Conservation (phyloP, 2,329 filamentous ascomycete species). For the Fusarium sp. region DNA sequence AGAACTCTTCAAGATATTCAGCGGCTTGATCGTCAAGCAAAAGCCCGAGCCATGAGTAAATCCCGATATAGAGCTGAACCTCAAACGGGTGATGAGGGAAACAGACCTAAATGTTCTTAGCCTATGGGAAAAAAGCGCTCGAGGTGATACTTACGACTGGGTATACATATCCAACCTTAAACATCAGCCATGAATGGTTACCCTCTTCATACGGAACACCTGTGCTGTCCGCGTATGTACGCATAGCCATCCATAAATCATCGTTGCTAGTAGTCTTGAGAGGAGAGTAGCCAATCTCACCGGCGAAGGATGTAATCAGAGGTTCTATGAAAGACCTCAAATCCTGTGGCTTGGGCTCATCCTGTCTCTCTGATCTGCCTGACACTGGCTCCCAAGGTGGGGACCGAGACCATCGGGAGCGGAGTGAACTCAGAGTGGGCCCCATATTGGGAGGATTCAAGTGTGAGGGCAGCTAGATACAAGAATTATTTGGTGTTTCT, state of each 20-base stretch:
- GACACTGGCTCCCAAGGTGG: fast-evolving
- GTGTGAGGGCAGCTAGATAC: background rate
- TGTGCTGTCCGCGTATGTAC: background rate
- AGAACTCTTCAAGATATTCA: background rate
- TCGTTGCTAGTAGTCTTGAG: background rate
- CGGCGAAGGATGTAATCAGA: background rate
- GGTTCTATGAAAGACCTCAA: background rate
- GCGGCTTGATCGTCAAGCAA: conserved; percentile 11
- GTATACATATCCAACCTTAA: conserved; percentile 9
- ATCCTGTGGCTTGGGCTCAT: background rate
- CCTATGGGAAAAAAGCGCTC: fast-evolving
- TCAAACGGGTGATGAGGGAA: conserved; percentile 17
- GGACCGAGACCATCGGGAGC: background rate
- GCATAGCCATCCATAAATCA: conserved; percentile 1
- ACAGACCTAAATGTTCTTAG: background rate
- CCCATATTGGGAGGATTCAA: background rate
- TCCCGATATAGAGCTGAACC: conserved; percentile 1
- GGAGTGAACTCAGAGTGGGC: background rate
- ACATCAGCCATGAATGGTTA: conserved; percentile 7
- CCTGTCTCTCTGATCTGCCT: fast-evolving
- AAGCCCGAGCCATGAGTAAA: conserved; percentile 15
- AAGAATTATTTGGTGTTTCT: background rate
- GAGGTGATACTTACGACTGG: background rate
- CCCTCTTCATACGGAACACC: background rate
- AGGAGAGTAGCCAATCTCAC: background rate